Base-by-base conservation (phyloP, 1,139 yeast species). In the Cylindricascospora bacillispora region DNA sequence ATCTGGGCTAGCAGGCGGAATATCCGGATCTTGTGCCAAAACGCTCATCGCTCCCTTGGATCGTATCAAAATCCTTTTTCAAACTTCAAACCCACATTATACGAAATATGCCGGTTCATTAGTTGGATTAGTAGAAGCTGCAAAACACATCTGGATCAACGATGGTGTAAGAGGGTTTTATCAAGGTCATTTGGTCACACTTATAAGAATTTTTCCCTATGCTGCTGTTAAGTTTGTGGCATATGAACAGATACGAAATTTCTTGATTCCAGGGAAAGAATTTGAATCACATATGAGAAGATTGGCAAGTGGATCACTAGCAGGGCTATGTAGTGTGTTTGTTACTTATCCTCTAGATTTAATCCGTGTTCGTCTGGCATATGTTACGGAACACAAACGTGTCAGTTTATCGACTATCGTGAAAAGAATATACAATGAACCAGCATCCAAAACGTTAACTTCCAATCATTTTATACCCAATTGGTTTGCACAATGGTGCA, bases 171-270 rank as follows among this genome's bases (percentile, higher is more conserved):
- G 60, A 27, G 98, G 98, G 1, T 68, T 89, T 34, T 89, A 75
- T 53, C 95, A 86, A 47, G 99, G 99, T 22, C 98, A 89, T 54
- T 80, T 93, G 2, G 95, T 93, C 1, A 89, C 98, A 0, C 60
- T 89, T 30, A 55, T 86, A 26, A 65, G 99, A 37, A 83, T 89
- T 6, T 89, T 89, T 56, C 99, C 99, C 1, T 89, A 89, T 53
- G 97, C 98, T 3, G 94, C 95, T 11, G 81, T 89, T 49, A 92
- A 89, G 53, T 89, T 89, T 54, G 95, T 92, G n/a, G 86, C 93
- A 4, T 89, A 89, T 56, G 99, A 89, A 57, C 98, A 89, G 54
- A 73, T 86, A 31, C 59, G 99, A 38, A 65, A 81, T 10, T 35
- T 81, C 1, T 55, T 92, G 36, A 92, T 89, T 30, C 95, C 95